Conservation (phyloP, 1,284 basidiomycete genomes). For the Apiotrichum gamsii region DNA sequence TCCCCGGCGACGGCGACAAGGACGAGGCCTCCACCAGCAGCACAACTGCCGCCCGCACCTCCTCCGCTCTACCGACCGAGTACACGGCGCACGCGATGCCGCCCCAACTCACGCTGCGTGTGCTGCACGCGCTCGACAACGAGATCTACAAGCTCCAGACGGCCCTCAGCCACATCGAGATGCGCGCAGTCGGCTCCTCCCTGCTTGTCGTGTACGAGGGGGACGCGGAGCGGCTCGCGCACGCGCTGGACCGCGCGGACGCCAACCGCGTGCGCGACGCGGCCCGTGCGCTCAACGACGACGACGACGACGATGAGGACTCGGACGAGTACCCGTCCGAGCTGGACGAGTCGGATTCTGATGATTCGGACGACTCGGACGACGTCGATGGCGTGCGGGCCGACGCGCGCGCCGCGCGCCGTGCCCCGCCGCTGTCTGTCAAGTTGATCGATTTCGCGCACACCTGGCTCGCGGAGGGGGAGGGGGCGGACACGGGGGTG, state of each 20-base stretch:
- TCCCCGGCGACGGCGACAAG: background rate
- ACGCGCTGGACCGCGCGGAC: conserved; percentile 49
- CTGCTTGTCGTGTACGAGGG: conserved; percentile 82
- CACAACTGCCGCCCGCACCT: background rate
- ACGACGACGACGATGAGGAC: conserved; percentile 30
- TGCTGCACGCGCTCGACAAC: conserved; percentile 51
- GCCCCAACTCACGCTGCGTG: conserved; percentile 53
- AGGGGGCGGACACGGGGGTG: conserved; percentile 74
- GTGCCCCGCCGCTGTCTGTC: conserved; percentile 58
- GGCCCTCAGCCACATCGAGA: conserved; percentile 56
- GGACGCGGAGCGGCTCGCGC: conserved; percentile 50
- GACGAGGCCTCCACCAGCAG: no score
- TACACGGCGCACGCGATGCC: conserved; percentile 53
- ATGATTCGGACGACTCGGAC: conserved; percentile 31
- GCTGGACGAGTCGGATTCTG: conserved; percentile 39
- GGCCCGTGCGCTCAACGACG: conserved; percentile 28
- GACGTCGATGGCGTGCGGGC: conserved; percentile 22
- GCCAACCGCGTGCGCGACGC: conserved; percentile 23
- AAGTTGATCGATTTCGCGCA: conserved; percentile 94
- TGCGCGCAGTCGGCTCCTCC: conserved; percentile 76
- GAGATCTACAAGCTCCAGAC: conserved; percentile 55
- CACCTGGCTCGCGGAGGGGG: conserved; percentile 60
- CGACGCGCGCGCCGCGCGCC: conserved; percentile 41
- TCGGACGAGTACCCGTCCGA: conserved; percentile 27
- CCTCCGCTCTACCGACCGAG: background rate